Evolutionary conservation across 345 rosid species (phyloP).

Genomic region (Salix viminalis): DNA sequence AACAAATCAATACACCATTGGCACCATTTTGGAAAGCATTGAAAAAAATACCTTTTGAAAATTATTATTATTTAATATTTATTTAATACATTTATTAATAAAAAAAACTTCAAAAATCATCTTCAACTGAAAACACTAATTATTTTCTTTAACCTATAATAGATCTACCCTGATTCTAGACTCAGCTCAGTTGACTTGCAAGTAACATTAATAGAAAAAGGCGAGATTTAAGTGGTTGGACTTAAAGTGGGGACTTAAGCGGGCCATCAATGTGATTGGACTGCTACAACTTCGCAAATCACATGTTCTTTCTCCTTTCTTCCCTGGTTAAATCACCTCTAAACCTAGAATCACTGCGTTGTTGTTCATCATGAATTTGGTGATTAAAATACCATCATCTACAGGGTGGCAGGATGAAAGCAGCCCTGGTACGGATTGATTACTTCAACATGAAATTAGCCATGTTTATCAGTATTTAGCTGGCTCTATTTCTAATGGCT

Average conservation of each 20-base stretch:
- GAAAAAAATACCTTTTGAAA: no score
- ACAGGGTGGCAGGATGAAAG: neutral
- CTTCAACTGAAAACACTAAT: no score
- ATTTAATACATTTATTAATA: no score
- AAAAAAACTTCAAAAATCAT: no score
- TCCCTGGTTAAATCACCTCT: neutral
- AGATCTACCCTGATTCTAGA: neutral
- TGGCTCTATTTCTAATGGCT: neutral
- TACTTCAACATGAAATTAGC: neutral
- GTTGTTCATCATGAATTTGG: neutral
- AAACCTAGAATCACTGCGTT: neutral
- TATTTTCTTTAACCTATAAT: neutral
- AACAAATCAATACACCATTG: neutral
- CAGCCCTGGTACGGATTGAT: neutral
- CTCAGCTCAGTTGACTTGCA: neutral
- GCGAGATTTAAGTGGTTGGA: neutral
- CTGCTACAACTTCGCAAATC: neutral
- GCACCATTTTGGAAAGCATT: no score
- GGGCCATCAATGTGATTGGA: no score
- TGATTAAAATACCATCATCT: neutral
- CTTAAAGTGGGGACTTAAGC: no score
- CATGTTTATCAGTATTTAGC: neutral
- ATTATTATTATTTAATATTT: no score
- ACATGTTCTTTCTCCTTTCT: neutral
- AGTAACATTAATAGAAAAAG: neutral